Conservation (phyloP, 345 rosid genomes). For the Brassica carinata region DNA sequence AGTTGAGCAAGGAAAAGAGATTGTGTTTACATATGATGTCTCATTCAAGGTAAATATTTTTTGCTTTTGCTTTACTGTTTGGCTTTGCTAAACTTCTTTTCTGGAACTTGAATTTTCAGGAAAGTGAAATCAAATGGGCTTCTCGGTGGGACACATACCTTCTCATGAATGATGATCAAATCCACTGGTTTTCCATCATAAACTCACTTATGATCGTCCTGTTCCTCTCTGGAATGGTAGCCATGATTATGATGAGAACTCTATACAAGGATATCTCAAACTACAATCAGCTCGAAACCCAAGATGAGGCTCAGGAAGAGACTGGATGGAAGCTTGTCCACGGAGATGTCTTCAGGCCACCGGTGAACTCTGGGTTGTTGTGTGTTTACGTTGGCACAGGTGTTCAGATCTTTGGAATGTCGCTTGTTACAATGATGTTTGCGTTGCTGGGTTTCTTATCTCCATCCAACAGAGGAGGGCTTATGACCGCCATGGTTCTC, state of each 20-base stretch:
- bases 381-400: slow-evolving; percentile 96
- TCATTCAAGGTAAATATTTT: slow-evolving; percentile 74
- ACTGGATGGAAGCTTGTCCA: slow-evolving; percentile 99
- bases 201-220: slow-evolving; percentile 96
- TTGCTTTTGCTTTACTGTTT: slow-evolving; percentile 13
- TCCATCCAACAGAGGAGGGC: slow-evolving; percentile 98
- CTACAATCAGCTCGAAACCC: slow-evolving; percentile 94
- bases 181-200: slow-evolving; percentile 97
- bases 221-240: slow-evolving; percentile 98
- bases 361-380: slow-evolving; percentile 72
- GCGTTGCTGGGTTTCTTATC: slow-evolving; percentile 93
- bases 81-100: slow-evolving; percentile 12
- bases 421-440: slow-evolving; percentile 96
- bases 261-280: slow-evolving; percentile 90
- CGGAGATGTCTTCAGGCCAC: slow-evolving; percentile 95
- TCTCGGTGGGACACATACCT: slow-evolving; percentile 99
- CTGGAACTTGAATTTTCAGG: slow-evolving; percentile 43
- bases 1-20: slow-evolving; percentile 67
- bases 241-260: slow-evolving; percentile 99
- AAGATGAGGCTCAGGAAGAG: slow-evolving; percentile 98
- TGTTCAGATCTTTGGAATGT: slow-evolving; percentile 87
- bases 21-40: slow-evolving; percentile 94
- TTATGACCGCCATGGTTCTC: slow-evolving; percentile 99
- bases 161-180: slow-evolving; percentile 97
- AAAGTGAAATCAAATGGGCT: slow-evolving; percentile 98